These are phyloP conservation scores for Aotearoamyces nothofagi DNA, from an alignment of 2,329 filamentous ascomycete genomes.

Conservation along the genomic window DNA sequence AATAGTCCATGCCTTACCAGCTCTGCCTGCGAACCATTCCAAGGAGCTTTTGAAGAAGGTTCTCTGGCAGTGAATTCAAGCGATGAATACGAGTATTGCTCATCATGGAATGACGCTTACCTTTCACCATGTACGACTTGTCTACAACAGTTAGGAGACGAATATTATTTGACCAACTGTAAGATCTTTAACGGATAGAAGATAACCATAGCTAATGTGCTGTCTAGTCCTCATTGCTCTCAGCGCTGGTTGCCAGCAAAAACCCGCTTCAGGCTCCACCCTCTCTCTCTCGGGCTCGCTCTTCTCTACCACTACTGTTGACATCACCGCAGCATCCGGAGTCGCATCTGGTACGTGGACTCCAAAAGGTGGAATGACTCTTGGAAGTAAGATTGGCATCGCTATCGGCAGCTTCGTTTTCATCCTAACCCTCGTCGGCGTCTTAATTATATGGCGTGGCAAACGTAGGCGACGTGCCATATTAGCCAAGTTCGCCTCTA, in stretches of 20 bases:
- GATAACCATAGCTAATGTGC: too few species aligned
- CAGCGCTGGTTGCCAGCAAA: conserved; percentile 38
- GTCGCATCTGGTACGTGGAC: conserved; percentile 11
- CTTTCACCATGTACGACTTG: conserved; percentile 32
- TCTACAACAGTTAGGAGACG: conserved; percentile 22
- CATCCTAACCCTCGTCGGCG: conserved; percentile 32
- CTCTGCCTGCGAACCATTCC: conserved; percentile 34
- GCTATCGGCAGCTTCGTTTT: conserved; percentile 33
- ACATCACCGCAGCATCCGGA: conserved; percentile 26
- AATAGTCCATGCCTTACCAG: conserved; percentile 23
- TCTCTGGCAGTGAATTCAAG: conserved; percentile 30
- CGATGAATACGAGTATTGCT: conserved; percentile 40
- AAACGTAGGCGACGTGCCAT: conserved; percentile 37
- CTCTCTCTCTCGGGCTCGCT: conserved; percentile 35
- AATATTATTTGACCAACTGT: conserved; percentile 38
- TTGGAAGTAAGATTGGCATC: conserved; percentile 43
- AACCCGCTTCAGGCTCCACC: conserved; percentile 28
- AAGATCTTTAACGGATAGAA: conserved; percentile 13
- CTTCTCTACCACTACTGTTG: conserved; percentile 32
- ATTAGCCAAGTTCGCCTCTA: conserved; percentile 23
- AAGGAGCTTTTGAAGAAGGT: conserved; percentile 29
- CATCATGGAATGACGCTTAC: conserved; percentile 26
- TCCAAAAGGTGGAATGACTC: conserved; percentile 26
- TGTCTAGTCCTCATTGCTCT: conserved; percentile 33
- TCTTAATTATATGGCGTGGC: conserved; percentile 38